phyloP scores from a whole-genome alignment of 2,329 filamentous ascomycete species.

The Nannizzia gypsea region DNA sequence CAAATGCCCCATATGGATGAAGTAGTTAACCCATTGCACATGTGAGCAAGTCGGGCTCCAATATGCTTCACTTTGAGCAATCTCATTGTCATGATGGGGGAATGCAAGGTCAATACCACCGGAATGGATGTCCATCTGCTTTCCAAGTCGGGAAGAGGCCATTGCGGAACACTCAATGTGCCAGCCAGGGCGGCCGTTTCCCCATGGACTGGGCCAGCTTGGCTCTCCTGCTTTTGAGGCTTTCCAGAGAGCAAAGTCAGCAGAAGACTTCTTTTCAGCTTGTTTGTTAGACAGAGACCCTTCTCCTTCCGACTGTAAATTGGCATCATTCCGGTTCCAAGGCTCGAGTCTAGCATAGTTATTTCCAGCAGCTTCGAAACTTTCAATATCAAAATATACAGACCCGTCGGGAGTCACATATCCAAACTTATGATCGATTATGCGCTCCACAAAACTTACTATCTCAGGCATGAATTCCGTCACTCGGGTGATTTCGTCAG shows the following conservation, averaged over 20 bases:
- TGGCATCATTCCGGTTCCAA: constrained; percentile 72
- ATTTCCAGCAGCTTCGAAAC: constrained; percentile 75
- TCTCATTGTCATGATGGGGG: constrained; percentile 85
- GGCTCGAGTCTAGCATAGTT: constrained; percentile 76
- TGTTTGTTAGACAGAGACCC: constrained; percentile 56
- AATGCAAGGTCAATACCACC: constrained; percentile 86
- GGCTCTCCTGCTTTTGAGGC: constrained; percentile 84
- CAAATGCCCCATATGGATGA: constrained; percentile 88
- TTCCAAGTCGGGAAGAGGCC: constrained; percentile 78
- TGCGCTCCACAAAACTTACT: constrained; percentile 67
- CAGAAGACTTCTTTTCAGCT: constrained; percentile 58
- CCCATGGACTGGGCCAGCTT: constrained; percentile 80
- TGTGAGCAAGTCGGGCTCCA: constrained; percentile 42
- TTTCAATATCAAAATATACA: constrained; percentile 84
- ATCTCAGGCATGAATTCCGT: constrained; percentile 87
- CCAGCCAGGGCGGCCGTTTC: constrained; percentile 80
- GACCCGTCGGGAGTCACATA: constrained; percentile 67
- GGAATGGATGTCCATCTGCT: constrained; percentile 82
- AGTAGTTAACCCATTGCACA: constrained; percentile 84
- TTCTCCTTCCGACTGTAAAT: constrained; percentile 77
- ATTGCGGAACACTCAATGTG: constrained; percentile 96
- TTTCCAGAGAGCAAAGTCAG: constrained; percentile 93
- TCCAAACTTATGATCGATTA: constrained; percentile 74
- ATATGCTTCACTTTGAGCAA: constrained; percentile 84
- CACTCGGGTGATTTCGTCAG: constrained; percentile 75